Evolutionary conservation across 371 early-diverging fungal genomes (phyloP), one percentile per base, ranked within the genome.

Genomic region (Mortierella sp.): DNA sequence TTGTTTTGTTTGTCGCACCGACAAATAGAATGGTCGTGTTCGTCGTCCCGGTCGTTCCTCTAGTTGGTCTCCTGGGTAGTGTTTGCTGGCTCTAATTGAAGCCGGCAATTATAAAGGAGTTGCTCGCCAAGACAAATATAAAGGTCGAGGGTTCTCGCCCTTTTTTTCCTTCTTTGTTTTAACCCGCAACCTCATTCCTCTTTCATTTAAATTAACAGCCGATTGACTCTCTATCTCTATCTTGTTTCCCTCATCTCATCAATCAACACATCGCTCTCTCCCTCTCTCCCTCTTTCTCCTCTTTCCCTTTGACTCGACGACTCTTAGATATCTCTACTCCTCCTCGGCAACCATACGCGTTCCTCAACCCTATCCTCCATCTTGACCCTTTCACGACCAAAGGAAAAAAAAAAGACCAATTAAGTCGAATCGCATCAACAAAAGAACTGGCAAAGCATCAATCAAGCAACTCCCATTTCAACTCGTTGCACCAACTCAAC

Each of bases 191-290:
- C 13, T 11, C 43, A 9, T 8, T 64, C 9, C 31, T 37, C 37
- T 67, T 40, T 24, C 24, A 64, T 3, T 37, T 19, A 24, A 5
- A 6, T 37, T 37, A 61, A 2, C 67, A 4, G 24, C 40, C 43
- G 67, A 67, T 67, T 54, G 54, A 54, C 54, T 19, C 54, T 67
- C 67, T 67, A 67, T 67, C 37, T 37, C 34, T 64, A 21, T 2
- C 19, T 64, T 37, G 21, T 24, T 16, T 21, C 37, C 37, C 11
- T 40, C 67, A 67, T 67, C 67, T 67, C 61, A 34, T 1, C 61
- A 34, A 16, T 34, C 64, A 34, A 34, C 34, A 54, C 8, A 61
- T 61, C 61, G 28, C 31, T 61, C 34, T 31, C 61, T 19, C 34
- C 5, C 54, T 6, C 8, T 31, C 37, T 34, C 19, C 1, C 71